Conservation (phyloP, 2,329 filamentous ascomycete genomes). For the Xylogone sp. region DNA sequence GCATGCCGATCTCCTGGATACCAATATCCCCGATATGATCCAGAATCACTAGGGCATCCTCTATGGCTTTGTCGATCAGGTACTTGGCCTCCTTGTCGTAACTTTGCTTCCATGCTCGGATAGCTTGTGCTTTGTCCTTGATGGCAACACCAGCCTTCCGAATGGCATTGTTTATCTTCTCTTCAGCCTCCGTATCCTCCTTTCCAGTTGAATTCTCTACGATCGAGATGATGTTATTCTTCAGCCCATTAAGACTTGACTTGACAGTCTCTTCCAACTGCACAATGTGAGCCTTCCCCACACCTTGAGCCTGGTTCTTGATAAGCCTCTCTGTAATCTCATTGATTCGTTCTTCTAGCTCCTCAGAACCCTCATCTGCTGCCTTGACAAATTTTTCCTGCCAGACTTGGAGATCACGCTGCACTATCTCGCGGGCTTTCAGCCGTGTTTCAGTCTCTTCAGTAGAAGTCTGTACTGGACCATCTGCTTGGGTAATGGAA, state of each 20-base stretch:
- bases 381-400: slow-evolving; percentile 83
- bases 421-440: slow-evolving; percentile 62
- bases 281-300: slow-evolving; percentile 63
- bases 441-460: slow-evolving; percentile 51
- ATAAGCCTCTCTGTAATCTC: slow-evolving; percentile 72
- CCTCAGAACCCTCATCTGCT: slow-evolving; percentile 76
- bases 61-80: slow-evolving; percentile 54
- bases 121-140: slow-evolving; percentile 59
- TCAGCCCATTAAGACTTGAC: slow-evolving; percentile 61
- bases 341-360: slow-evolving; percentile 57
- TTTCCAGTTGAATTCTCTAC: slow-evolving; percentile 53
- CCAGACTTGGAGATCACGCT: slow-evolving; percentile 78
- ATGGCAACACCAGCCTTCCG: slow-evolving; percentile 57
- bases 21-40: slow-evolving; percentile 66
- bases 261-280: slow-evolving; percentile 66
- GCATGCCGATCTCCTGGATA: slow-evolving; percentile 68
- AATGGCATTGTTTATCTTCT: slow-evolving; percentile 48
- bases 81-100: slow-evolving; percentile 55
- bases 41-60: slow-evolving; percentile 64
- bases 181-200: slow-evolving; percentile 46
- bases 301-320: slow-evolving; percentile 58
- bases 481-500: slow-evolving; percentile 9
- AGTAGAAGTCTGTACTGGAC: slow-evolving; percentile 25
- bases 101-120: slow-evolving; percentile 58
- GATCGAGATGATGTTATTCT: slow-evolving; percentile 61